Evolutionary conservation across 306 rosid species (phyloP), one percentile per base, ranked within the genome.

Genomic region (Sicyos edulis): DNA sequence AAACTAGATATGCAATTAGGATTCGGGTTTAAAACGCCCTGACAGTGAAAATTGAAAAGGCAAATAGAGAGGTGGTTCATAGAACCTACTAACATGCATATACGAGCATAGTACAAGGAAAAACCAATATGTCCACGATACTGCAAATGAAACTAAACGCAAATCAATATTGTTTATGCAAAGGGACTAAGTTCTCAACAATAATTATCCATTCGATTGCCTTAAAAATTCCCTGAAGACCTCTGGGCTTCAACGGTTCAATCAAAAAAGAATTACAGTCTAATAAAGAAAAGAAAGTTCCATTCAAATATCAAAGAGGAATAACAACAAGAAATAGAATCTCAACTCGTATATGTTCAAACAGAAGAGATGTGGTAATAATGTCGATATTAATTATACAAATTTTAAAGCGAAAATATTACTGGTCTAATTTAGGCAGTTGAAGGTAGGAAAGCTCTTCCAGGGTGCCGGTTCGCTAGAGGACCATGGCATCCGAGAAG

Each of bases 401-500:
- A 16, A 15, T 61, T 61, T 7, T 14, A 15, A 15, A 61, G 0
- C 4, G 3, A 61, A 32, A 32, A 15, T 47, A 26, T 15, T 8
- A 61, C 49, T 61, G 34, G 47, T 20, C 8, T 15, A 61, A 21
- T 12, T 34, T 32, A 61, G 68, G 47, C 68, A 32, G 68, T n/a
- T 61, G 34, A 6, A 4, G 68, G 7, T 61, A 61, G 68, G 34
- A 61, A 61, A 34, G 68, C 68, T 61, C 68, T 61, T 61, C 68
- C 67, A 1, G 67, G 67, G 45, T 60, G 45, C 29, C 67, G 67
- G 47, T 29, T 29, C 15, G 67, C 67, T 7, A 60, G 67, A 32
- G 47, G 67, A 0, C 67, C 67, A 60, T 60, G 67, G 67, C 67
- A 60, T 60, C 67, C 47, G 34, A 61, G 68, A 32, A 61, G 68